These are phyloP conservation scores for Dioscorea alata DNA, from an alignment of 106 monocot genomes.

Conservation along the genomic window DNA sequence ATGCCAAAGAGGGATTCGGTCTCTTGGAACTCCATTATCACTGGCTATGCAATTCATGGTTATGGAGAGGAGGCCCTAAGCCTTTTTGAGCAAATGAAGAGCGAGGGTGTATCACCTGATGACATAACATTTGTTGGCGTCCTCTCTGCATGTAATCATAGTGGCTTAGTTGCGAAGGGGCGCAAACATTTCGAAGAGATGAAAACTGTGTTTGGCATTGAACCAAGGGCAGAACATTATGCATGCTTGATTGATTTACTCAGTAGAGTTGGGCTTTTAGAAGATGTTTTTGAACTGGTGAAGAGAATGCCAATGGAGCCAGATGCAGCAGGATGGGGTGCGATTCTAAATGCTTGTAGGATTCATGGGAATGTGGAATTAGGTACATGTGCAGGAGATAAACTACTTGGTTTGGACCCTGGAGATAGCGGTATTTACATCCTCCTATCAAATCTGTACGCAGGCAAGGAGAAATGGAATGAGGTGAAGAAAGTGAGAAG, in stretches of 20 bases:
- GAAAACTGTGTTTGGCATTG: conserved; percentile 32
- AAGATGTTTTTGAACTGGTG: conserved; percentile 46
- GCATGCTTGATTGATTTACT: conserved; percentile 62
- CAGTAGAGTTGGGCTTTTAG: conserved; percentile 47
- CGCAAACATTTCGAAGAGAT: conserved; percentile 42
- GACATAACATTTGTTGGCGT: conserved; percentile 63
- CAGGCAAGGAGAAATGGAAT: conserved; percentile 43
- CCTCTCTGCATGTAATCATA: conserved; percentile 59
- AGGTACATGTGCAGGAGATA: conserved; percentile 32
- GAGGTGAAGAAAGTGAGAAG: conserved; percentile 45
- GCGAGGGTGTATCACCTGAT: conserved; percentile 25
- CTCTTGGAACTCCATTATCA: conserved; percentile 67
- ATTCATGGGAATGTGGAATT: conserved; percentile 60
- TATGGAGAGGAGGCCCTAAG: conserved; percentile 28
- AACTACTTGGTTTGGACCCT: conserved; percentile 39
- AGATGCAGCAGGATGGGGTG: conserved; percentile 61
- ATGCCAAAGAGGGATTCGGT: conserved; percentile 55
- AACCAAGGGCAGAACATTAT: conserved; percentile 53
- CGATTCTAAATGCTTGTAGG: conserved; percentile 58
- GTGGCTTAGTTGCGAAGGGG: conserved; percentile 54
- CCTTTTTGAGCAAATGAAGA: conserved; percentile 46
- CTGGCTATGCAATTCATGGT: conserved; percentile 53
- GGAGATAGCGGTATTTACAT: conserved; percentile 62
- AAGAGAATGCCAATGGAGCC: conserved; percentile 44
- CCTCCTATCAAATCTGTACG: conserved; percentile 49